A percentile compares a stretch with the other conserved stretches of the same genome.
Evolutionary conservation across 2,329 filamentous ascomycete species (phyloP).

Genomic region (Penicillium fuscoglaucum): DNA sequence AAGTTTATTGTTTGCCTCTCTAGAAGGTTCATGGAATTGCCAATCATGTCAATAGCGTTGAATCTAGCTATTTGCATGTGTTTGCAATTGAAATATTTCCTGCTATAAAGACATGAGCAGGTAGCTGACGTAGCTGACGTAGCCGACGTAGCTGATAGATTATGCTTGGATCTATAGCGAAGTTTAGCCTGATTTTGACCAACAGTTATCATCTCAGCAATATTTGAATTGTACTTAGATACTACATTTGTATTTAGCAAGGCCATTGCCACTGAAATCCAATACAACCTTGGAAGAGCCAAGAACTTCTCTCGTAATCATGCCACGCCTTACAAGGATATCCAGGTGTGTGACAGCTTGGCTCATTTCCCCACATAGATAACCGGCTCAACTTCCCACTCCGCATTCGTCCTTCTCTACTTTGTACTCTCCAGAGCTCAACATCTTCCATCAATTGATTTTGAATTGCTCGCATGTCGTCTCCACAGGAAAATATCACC

Average conservation of each 20-base stretch:
- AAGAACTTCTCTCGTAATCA: neutral
- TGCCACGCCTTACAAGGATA: neutral
- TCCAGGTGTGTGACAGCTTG: neutral
- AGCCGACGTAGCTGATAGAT: neutral
- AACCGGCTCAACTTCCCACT: conserved; percentile 11
- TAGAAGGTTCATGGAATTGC: neutral
- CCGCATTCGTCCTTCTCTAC: neutral
- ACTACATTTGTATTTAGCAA: neutral
- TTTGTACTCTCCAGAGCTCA: neutral
- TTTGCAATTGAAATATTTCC: neutral
- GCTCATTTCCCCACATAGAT: conserved; percentile 19
- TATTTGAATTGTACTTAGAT: neutral
- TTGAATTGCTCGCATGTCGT: conserved; percentile 27
- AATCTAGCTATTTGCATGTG: neutral
- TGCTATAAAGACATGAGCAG: neutral
- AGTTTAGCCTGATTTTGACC: neutral
- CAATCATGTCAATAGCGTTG: neutral
- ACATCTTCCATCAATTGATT: conserved; percentile 7
- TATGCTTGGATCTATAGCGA: neutral
- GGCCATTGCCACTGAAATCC: neutral
- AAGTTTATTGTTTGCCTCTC: neutral
- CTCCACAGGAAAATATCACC: conserved; percentile 19
- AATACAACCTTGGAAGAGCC: neutral
- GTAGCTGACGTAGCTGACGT: neutral
- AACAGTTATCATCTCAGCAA: neutral